Evolutionary conservation across 1,139 yeast genomes (phyloP), one percentile per base, ranked within the genome.

Genomic region (Taiozyma sp.): DNA sequence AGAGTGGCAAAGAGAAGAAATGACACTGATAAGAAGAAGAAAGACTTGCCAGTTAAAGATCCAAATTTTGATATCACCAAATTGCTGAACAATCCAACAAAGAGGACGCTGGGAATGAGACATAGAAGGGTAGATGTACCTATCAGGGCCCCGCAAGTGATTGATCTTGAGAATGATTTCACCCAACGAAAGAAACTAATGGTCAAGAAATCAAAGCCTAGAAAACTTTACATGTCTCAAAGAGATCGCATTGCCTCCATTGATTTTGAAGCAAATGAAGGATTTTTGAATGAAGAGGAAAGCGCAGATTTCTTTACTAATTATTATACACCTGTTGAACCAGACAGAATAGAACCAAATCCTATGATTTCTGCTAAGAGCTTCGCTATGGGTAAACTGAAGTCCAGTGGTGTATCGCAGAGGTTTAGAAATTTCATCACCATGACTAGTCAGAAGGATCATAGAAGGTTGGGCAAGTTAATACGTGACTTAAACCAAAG

Each of bases 21-120:
- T 24, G 47, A 23, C 14, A 43, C 12, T 13, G 36, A 27, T 16
- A 43, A 32, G 46, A 44, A 46, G 41, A 48, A 39, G 30, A 32
- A n/a, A 22, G 30, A 19, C 8, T 27, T 43, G 28, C 19, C 40
- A 30, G 32, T 47, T n/a, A 22, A 28, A 12, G 13, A n/a, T 4
- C 32, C 51, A 19, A 76, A 73, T 63, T 74, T 74, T 48, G 87
- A 81, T 59, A 82, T 81, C 56, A 78, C 84, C 34, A 76, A 78
- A 7, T 70, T 83, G 56, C 84, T 83, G 44, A 69, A 72, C 12
- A 44, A 40, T 5, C 47, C 44, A 4, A 42, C 49, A 1, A 46
- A 34, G 22, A 57, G 48, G 46, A 13, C 28, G 12, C 16, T 48
- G 4, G 50, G 47, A 8, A 10, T 39, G 28, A 50, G 43, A 13